Percentiles rank a stretch among this genome's conserved stretches.
phyloP scores from a whole-genome alignment of 129 eudicot genomes.

The Arctium lappa region DNA sequence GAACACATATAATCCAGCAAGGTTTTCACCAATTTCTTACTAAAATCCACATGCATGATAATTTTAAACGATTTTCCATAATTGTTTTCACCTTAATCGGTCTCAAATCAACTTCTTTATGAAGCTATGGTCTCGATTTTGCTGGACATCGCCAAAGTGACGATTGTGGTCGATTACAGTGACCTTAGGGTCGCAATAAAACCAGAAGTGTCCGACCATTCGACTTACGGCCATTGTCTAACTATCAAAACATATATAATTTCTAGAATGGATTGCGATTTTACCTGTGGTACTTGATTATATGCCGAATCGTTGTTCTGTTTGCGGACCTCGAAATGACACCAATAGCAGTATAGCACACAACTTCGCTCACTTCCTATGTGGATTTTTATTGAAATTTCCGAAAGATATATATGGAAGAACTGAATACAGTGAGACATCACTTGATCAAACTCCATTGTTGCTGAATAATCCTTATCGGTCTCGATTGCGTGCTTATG shows the following conservation, averaged over 20 bases:
- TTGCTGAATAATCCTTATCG: too few relatives aligned
- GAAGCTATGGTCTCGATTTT: too few relatives aligned
- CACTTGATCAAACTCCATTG: too few relatives aligned
- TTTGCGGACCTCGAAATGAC: neutral
- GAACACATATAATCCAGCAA: neutral
- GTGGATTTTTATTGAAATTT: neutral
- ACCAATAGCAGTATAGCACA: neutral
- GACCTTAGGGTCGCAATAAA: too few relatives aligned
- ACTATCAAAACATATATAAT: too few relatives aligned
- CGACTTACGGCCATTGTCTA: too few relatives aligned
- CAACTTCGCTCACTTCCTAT: neutral
- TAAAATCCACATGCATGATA: constrained; percentile 8
- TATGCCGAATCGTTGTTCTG: neutral
- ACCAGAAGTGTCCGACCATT: neutral
- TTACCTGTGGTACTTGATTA: neutral
- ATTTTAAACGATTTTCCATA: neutral
- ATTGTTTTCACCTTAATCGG: neutral
- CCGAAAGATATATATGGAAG: neutral
- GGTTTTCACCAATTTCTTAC: neutral
- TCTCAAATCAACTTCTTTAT: too few relatives aligned
- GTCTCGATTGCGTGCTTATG: too few relatives aligned
- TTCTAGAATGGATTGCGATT: neutral
- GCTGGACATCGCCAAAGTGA: too few relatives aligned
- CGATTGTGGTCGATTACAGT: neutral
- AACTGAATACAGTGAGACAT: neutral